These are phyloP conservation scores for Fusarium xyrophilum DNA, from an alignment of 2,329 filamentous ascomycete genomes.

Conservation along the genomic window DNA sequence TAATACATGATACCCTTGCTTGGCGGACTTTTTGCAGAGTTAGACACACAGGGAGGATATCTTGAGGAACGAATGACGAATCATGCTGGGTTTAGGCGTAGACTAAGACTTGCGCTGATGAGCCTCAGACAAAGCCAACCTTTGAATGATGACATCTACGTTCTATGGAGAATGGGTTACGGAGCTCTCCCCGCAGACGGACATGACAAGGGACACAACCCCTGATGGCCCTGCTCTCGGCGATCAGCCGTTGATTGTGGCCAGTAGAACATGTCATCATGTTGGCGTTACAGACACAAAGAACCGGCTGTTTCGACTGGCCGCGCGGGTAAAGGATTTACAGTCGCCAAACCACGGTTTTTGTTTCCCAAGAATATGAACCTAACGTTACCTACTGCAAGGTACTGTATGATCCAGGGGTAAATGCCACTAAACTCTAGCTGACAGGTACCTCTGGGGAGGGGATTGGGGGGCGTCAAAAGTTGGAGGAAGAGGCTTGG, in stretches of 20 bases:
- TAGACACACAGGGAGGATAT: constrained; percentile 16
- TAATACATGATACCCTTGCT: constrained; percentile 9
- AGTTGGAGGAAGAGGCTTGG: constrained; percentile 11
- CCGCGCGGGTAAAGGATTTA: constrained; percentile 36
- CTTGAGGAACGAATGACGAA: constrained; percentile 21
- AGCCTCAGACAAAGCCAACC: constrained; percentile 23
- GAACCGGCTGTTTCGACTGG: constrained; percentile 35
- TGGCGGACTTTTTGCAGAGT: constrained; percentile 11
- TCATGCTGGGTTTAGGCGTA: constrained; percentile 5
- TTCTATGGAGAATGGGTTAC: background rate
- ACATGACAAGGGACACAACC: constrained; percentile 3
- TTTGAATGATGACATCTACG: constrained; percentile 16
- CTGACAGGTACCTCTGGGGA: constrained; percentile 16
- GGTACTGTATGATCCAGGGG: constrained; percentile 12
- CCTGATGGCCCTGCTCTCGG: constrained; percentile 14
- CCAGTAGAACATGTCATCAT: constrained; percentile 28
- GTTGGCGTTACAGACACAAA: constrained; percentile 34
- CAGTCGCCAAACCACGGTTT: background rate
- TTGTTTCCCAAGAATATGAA: background rate
- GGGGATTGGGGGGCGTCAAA: constrained; percentile 18
- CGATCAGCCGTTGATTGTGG: constrained; percentile 21
- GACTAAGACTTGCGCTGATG: constrained; percentile 22
- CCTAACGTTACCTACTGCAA: background rate
- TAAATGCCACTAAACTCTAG: constrained; percentile 16
- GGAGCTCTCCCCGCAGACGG: constrained; percentile 17